Evolutionary conservation across 1,284 basidiomycete species (phyloP).

Genomic region (Megacollybia platyphylla): DNA sequence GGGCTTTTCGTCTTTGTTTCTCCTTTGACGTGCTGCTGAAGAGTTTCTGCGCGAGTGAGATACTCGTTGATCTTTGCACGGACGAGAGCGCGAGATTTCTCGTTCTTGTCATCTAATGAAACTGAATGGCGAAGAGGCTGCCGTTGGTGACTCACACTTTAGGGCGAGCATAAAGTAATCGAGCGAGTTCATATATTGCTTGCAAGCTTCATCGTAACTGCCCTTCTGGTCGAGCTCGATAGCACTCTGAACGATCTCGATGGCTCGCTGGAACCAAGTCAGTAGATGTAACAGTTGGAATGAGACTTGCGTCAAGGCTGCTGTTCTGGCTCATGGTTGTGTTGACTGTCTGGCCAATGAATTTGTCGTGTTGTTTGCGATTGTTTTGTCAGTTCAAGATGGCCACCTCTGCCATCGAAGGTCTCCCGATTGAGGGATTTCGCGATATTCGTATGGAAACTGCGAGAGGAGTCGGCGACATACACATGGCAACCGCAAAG

Average conservation of each 20-base stretch:
- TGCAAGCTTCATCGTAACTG: constrained; percentile 92
- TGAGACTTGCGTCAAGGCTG: background rate
- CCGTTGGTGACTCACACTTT: constrained; percentile 29
- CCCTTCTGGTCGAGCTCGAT: constrained; percentile 93
- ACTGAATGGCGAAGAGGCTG: background rate
- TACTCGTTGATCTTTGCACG: constrained; percentile 88
- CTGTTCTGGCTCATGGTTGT: no score
- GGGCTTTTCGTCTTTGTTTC: constrained; percentile 69
- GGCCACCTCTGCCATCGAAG: background rate
- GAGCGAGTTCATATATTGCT: constrained; percentile 87
- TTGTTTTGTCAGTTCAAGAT: background rate
- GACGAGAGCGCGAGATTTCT: constrained; percentile 83
- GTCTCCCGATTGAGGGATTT: background rate
- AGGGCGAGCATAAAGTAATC: constrained; percentile 96
- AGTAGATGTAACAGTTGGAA: background rate
- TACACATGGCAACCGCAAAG: constrained; percentile 59
- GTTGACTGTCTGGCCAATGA: no score
- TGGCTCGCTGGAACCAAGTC: constrained; percentile 58
- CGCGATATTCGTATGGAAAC: constrained; percentile 64
- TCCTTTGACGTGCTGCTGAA: constrained; percentile 67
- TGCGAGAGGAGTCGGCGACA: constrained; percentile 46
- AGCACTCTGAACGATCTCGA: constrained; percentile 89
- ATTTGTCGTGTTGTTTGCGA: no score
- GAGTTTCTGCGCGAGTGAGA: constrained; percentile 81
- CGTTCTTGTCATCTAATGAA: constrained; percentile 85